These are phyloP conservation scores for Gymnopilus junonius DNA, from an alignment of 768 basidiomycete species.

Conservation along the genomic window DNA sequence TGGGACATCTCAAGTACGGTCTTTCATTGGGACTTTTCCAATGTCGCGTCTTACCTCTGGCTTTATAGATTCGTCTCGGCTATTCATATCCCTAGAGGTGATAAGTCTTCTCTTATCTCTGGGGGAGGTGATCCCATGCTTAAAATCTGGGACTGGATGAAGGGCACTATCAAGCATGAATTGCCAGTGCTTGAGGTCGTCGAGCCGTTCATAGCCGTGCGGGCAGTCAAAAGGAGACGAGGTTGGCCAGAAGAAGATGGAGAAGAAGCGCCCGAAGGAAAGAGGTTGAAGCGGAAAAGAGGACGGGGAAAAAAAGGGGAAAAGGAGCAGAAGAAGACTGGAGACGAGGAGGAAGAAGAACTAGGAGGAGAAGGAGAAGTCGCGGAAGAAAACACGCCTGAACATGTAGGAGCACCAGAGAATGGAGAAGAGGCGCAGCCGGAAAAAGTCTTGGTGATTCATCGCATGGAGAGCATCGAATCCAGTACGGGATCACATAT, in stretches of 20 bases:
- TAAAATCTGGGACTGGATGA: constrained; percentile 82
- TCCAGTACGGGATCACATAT: constrained; percentile 43
- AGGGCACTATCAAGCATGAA: constrained; percentile 55
- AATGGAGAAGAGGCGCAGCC: constrained; percentile 22
- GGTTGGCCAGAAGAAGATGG: constrained; percentile 32
- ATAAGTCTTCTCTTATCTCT: constrained; percentile 63
- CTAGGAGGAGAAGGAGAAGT: constrained; percentile 12
- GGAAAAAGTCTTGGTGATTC: constrained; percentile 58
- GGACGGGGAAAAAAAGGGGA: constrained; percentile 24
- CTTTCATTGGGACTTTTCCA: neutral
- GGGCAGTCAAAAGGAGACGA: constrained; percentile 36
- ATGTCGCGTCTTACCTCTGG: neutral
- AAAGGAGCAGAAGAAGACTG: constrained; percentile 23
- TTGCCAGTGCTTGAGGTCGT: constrained; percentile 54
- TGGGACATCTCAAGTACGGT: constrained; percentile 81
- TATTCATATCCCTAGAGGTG: constrained; percentile 63
- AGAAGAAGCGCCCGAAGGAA: constrained; percentile 25
- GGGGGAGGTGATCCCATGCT: constrained; percentile 86
- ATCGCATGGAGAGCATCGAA: constrained; percentile 53
- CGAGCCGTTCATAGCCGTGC: constrained; percentile 52
- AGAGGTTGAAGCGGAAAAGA: constrained; percentile 28
- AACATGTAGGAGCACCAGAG: neutral
- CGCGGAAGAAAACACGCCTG: constrained; percentile 13
- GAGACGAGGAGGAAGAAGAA: constrained; percentile 10
- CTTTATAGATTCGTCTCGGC: constrained; percentile 78